Percentiles rank a stretch among this genome's conserved stretches.
Conservation (phyloP, 768 basidiomycete genomes). For the Megacollybia marginata region DNA sequence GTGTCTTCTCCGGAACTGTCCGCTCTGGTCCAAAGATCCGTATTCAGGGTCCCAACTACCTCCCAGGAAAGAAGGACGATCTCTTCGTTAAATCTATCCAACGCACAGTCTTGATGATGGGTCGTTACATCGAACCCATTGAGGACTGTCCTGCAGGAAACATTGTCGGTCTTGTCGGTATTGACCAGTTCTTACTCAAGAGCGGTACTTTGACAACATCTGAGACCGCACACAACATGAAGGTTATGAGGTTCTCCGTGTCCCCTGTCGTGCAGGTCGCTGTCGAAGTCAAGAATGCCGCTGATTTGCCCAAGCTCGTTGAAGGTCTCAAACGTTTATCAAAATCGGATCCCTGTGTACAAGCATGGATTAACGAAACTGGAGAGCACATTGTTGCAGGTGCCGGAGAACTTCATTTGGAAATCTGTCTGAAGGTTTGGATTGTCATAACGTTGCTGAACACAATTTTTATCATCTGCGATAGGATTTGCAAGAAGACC, state of each 20-base stretch:
- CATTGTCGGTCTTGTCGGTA: slow-evolving; percentile 98
- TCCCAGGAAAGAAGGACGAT: slow-evolving; percentile 98
- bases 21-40: slow-evolving; percentile 96
- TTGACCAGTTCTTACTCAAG: slow-evolving; percentile 99
- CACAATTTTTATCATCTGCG: not conserved
- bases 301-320: slow-evolving; percentile 98
- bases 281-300: slow-evolving; percentile 99
- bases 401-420: slow-evolving; percentile 98
- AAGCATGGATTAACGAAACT: slow-evolving; percentile 84
- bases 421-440: slow-evolving; percentile 94
- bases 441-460: no score
- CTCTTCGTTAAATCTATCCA: slow-evolving; percentile 97
- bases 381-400: slow-evolving; percentile 99
- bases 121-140: slow-evolving; percentile 95
- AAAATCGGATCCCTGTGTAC: slow-evolving; percentile 99
- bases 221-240: slow-evolving; percentile 99
- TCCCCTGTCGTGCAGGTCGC: slow-evolving; percentile 99
- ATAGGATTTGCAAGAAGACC: slow-evolving; percentile 98
- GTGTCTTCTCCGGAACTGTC: slow-evolving; percentile 99
- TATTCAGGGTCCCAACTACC: slow-evolving; percentile 98
- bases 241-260: slow-evolving; percentile 99
- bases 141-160: slow-evolving; percentile 99
- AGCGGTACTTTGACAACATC: slow-evolving; percentile 96
- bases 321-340: slow-evolving; percentile 99
- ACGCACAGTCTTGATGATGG: slow-evolving; percentile 99